Conservation (phyloP, 495 filamentous ascomycete species). For the Podospora pseudoanserina region DNA sequence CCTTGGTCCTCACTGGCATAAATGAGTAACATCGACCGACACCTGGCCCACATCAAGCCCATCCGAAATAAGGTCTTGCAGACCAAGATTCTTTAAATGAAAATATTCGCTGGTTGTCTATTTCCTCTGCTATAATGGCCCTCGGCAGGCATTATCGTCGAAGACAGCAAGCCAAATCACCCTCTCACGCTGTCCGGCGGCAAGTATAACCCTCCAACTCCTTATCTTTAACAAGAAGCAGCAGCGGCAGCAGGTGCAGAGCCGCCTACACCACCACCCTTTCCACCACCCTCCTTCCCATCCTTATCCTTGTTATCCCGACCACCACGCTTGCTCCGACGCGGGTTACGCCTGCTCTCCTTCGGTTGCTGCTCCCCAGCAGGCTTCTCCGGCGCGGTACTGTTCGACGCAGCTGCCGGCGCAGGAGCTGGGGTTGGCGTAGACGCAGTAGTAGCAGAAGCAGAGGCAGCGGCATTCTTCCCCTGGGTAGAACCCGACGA, state of each 20-base stretch:
- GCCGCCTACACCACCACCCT: slow-evolving; percentile 10
- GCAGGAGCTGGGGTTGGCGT: not conserved
- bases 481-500: not conserved
- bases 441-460: not conserved
- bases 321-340: slow-evolving; percentile 25
- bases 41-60: not conserved
- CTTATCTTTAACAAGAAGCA: not conserved
- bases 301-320: slow-evolving; percentile 19
- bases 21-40: not conserved
- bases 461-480: slow-evolving; percentile 16
- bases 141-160: too few relatives aligned
- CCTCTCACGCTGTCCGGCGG: too few relatives aligned
- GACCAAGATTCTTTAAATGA: not conserved
- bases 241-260: slow-evolving; percentile 9
- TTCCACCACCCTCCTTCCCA: slow-evolving; percentile 14
- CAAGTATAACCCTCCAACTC: not conserved
- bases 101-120: not conserved
- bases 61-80: not conserved
- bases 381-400: slow-evolving; percentile 3
- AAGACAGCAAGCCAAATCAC: too few relatives aligned
- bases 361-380: slow-evolving; percentile 16
- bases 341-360: slow-evolving; percentile 8
- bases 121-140: not conserved
- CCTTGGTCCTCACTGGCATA: not conserved
- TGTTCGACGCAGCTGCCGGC: slow-evolving; percentile 3